Percentiles rank a stretch among this genome's conserved stretches.
These are phyloP conservation scores for Aspergillus aculeatus DNA, from an alignment of 2,329 filamentous ascomycete genomes.

Conservation along the genomic window DNA sequence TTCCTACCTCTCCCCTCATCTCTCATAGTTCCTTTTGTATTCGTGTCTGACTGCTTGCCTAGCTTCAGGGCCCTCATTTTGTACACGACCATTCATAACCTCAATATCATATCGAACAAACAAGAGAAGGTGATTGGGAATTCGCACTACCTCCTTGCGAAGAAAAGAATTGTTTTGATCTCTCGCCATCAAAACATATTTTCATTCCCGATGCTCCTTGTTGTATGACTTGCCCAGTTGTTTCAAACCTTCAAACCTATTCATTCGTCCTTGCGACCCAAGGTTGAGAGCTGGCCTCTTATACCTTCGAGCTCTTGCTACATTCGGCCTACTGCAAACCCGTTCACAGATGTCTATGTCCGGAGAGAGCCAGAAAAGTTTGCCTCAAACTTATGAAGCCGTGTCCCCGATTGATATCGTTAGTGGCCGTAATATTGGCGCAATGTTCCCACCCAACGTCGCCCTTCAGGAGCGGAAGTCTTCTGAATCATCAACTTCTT, in stretches of 20 bases:
- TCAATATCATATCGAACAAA: neutral
- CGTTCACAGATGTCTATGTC: constrained; percentile 25
- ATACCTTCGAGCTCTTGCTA: constrained; percentile 14
- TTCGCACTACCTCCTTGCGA: too few relatives aligned
- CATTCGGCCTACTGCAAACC: neutral
- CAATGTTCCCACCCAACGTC: constrained; percentile 29
- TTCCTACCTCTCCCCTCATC: constrained; percentile 18
- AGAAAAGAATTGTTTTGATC: too few relatives aligned
- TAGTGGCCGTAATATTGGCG: constrained; percentile 30
- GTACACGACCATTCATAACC: neutral
- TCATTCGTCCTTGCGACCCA: neutral
- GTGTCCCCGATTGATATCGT: constrained; percentile 43
- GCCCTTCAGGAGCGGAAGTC: constrained; percentile 26
- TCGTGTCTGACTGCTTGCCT: constrained; percentile 15
- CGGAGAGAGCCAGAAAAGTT: constrained; percentile 26
- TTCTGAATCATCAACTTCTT: constrained; percentile 34
- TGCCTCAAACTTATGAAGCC: constrained; percentile 34
- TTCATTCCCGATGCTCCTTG: neutral
- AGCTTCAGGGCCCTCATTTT: neutral
- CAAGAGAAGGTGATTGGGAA: neutral
- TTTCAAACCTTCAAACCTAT: neutral
- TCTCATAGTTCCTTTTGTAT: constrained; percentile 16
- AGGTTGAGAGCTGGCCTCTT: constrained; percentile 39
- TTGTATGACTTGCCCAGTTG: neutral
- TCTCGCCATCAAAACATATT: too few relatives aligned